Percentiles rank a stretch among this genome's conserved stretches.
These are phyloP conservation scores for Malbranchea cinnamomea DNA, from an alignment of 2,329 filamentous ascomycete species.

Conservation along the genomic window DNA sequence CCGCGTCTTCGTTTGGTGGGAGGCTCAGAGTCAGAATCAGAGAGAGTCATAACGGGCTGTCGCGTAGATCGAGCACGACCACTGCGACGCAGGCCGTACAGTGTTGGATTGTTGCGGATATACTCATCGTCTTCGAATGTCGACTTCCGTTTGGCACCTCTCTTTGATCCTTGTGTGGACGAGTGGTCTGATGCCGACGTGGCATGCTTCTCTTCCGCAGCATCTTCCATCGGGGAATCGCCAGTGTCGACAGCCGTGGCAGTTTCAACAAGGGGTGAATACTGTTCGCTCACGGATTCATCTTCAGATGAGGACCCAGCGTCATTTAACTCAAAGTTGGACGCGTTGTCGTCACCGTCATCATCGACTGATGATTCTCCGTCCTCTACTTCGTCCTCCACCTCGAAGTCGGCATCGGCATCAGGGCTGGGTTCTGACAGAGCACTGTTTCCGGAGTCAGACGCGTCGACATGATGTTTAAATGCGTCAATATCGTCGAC, in stretches of 20 bases:
- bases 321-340: constrained; percentile 2
- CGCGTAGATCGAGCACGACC: constrained; percentile 50
- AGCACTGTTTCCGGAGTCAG: constrained; percentile 1
- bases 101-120: constrained; percentile 80
- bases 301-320: constrained; percentile 38
- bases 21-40: constrained; percentile 57
- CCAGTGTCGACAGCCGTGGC: constrained; percentile 37
- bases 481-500: constrained; percentile 1
- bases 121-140: constrained; percentile 61
- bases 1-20: constrained; percentile 36
- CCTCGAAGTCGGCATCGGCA: background rate
- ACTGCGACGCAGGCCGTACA: constrained; percentile 88
- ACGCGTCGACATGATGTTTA: constrained; percentile 5
- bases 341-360: constrained; percentile 2
- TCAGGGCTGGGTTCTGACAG: constrained; percentile 1
- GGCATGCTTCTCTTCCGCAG: constrained; percentile 29
- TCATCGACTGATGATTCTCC: constrained; percentile 11
- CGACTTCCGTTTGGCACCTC: constrained; percentile 59
- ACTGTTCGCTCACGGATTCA: constrained; percentile 25
- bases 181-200: constrained; percentile 44
- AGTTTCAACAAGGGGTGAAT: constrained; percentile 45
- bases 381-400: constrained; percentile 2
- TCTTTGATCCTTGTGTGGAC: constrained; percentile 55
- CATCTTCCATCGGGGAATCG: constrained; percentile 60
- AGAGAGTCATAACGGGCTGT: constrained; percentile 47